These are phyloP conservation scores for Boletus reticulatus DNA, from an alignment of 768 basidiomycete genomes.

Conservation along the genomic window DNA sequence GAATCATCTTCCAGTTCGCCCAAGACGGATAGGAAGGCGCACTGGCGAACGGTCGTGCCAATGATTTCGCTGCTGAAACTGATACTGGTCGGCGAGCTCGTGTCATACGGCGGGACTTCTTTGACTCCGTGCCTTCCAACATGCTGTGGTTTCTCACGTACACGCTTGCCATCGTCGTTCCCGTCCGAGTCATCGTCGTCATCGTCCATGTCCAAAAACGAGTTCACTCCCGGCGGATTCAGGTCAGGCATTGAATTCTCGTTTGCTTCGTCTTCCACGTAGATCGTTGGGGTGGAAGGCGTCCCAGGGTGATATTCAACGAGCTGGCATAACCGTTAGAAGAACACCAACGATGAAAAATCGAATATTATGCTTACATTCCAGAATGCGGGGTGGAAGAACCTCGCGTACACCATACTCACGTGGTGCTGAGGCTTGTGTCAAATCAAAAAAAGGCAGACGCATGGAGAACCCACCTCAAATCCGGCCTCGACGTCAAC, in stretches of 20 bases:
- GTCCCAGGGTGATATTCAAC: slow-evolving; percentile 17
- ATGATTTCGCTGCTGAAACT: slow-evolving; percentile 15
- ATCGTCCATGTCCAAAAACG: slow-evolving; percentile 14
- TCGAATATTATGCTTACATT: slow-evolving; percentile 2
- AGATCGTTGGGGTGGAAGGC: slow-evolving; percentile 13
- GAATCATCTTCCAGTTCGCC: not conserved
- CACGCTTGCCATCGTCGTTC: not conserved
- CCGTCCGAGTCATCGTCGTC: not conserved
- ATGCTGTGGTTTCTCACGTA: not conserved
- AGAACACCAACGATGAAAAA: not conserved
- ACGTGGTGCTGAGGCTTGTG: slow-evolving; percentile 4
- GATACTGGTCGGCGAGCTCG: not conserved
- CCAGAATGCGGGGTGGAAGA: slow-evolving; percentile 23
- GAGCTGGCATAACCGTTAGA: not conserved
- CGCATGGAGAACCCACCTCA: slow-evolving; percentile 3
- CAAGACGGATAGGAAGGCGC: slow-evolving; percentile 13
- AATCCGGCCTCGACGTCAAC: slow-evolving; percentile 10
- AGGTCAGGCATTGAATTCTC: slow-evolving; percentile 3
- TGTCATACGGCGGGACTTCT: slow-evolving; percentile 14
- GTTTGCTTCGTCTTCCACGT: slow-evolving; percentile 17
- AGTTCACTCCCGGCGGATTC: slow-evolving; percentile 6
- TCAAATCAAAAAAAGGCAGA: not conserved
- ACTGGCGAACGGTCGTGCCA: slow-evolving; percentile 6
- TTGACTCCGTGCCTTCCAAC: not conserved
- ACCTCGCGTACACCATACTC: slow-evolving; percentile 20